Evolutionary conservation across 2,329 filamentous ascomycete species (phyloP), one percentile per base, ranked within the genome.

Genomic region (Exophiala oligosperma): DNA sequence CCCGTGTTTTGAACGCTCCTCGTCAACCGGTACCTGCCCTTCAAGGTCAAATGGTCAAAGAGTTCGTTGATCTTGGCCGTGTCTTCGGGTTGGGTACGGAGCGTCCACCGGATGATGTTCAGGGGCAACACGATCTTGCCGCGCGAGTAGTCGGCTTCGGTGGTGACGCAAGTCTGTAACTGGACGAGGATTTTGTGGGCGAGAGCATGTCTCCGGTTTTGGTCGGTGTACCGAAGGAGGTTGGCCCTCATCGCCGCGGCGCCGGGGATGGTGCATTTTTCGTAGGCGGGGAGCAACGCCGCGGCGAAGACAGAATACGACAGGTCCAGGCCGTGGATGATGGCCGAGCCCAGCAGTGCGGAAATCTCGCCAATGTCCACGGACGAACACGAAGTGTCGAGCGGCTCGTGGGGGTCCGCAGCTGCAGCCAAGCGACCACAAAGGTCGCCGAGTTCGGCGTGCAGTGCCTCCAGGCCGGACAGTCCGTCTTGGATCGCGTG

Each of bases 21-120:
- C 1, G 41, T 49, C n/a, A 57, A 49, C 1, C 55, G 55, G 24
- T 52, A 53, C 23, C 52, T 28, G 28, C 21, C 29, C 14, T 35
- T 17, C n/a, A 43, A 44, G 11, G 49, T 23, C 21, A 52, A 26
- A 21, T 26, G 4, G 7, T 57, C 55, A 28, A 57, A 57, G 29
- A 57, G 17, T 11, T 32, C 55, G 4, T 47, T 21, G 4, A 57
- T 24, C 24, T 41, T 41, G 6, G 43, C 49, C 9, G 2, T 17
- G 12, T 57, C 49, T 24, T 48, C 49, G 3, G 55, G 44, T 14
- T 35, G 4, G 8, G 41, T n/a, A 24, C 55, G 32, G 4, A 57
- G 23, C 43, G 52, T 49, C 55, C 55, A 57, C 17, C 55, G 35
- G n/a, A 53, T 29, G 5, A 52, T 43, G 28, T 49, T 57, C 32